Conservation (phyloP, 1,284 basidiomycete genomes). For the Ustilago bromivora region DNA sequence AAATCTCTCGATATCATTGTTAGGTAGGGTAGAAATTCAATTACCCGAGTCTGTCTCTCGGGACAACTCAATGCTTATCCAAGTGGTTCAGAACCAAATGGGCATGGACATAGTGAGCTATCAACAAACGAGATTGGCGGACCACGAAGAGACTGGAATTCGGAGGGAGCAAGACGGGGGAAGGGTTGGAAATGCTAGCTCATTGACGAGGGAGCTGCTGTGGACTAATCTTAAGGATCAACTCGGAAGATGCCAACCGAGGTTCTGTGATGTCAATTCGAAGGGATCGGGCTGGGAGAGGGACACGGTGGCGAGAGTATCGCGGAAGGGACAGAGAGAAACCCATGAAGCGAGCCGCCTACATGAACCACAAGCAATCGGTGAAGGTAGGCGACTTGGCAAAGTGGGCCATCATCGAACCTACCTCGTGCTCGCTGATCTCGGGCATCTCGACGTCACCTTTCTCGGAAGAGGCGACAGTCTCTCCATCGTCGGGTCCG, state of each 20-base stretch:
- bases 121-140: neutral
- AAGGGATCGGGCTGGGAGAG: neutral
- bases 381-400: constrained; percentile 19
- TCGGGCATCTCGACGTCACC: neutral
- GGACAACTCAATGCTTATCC: neutral
- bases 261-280: too few relatives aligned
- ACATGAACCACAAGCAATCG: constrained; percentile 50
- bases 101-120: neutral
- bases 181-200: too few relatives aligned
- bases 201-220: too few relatives aligned
- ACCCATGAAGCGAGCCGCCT: neutral
- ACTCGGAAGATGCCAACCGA: too few relatives aligned
- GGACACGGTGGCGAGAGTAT: neutral
- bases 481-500: constrained; percentile 56
- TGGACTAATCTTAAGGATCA: too few relatives aligned
- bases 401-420: constrained; percentile 32
- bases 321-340: neutral
- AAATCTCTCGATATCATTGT: too few relatives aligned
- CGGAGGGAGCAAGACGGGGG: too few relatives aligned
- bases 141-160: too few relatives aligned
- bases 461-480: constrained; percentile 18
- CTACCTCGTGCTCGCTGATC: constrained; percentile 31
- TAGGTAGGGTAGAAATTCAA: too few relatives aligned
- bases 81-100: neutral
- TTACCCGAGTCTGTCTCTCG: neutral